These are phyloP conservation scores for Pittosporum tobira DNA, from an alignment of 129 eudicot genomes.

Conservation along the genomic window DNA sequence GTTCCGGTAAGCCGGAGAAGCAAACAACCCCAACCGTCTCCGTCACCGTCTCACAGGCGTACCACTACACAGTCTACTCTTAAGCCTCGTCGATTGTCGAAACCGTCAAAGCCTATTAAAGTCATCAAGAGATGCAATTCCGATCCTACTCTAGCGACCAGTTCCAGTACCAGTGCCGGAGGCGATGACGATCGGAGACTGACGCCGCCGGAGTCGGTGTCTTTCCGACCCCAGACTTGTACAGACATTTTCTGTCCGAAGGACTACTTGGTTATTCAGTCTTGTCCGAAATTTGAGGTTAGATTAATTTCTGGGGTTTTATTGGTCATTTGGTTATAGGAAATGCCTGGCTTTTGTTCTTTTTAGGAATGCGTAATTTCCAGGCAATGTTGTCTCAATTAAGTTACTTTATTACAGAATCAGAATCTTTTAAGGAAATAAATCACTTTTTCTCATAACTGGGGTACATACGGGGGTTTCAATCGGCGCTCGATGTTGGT, in stretches of 20 bases:
- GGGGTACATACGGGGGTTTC: too few species aligned
- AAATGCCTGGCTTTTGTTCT: neutral
- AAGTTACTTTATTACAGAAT: neutral
- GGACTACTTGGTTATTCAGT: slow-evolving; percentile 26
- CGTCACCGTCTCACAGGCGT: slow-evolving; percentile 16
- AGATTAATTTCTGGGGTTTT: neutral
- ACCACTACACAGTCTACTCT: too few species aligned
- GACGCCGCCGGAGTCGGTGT: slow-evolving; percentile 23
- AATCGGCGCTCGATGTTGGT: too few species aligned
- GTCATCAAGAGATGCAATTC: slow-evolving; percentile 44
- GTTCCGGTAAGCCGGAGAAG: slow-evolving; percentile 38
- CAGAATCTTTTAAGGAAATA: neutral
- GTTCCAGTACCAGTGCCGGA: slow-evolving; percentile 1
- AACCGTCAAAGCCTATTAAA: slow-evolving; percentile 20
- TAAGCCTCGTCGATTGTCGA: slow-evolving; percentile 14
- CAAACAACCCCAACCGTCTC: slow-evolving; percentile 29
- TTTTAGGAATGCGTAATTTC: neutral
- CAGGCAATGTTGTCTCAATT: neutral
- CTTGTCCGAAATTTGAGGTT: slow-evolving; percentile 35
- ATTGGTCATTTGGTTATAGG: neutral
- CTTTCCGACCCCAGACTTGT: slow-evolving; percentile 36
- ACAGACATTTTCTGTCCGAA: slow-evolving; percentile 36
- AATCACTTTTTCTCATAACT: too few species aligned
- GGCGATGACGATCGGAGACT: slow-evolving; percentile 18
- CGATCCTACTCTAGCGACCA: slow-evolving; percentile 38